Evolutionary conservation across 2,329 filamentous ascomycete species (phyloP).

Genomic region (Fusarium verrucosum): DNA sequence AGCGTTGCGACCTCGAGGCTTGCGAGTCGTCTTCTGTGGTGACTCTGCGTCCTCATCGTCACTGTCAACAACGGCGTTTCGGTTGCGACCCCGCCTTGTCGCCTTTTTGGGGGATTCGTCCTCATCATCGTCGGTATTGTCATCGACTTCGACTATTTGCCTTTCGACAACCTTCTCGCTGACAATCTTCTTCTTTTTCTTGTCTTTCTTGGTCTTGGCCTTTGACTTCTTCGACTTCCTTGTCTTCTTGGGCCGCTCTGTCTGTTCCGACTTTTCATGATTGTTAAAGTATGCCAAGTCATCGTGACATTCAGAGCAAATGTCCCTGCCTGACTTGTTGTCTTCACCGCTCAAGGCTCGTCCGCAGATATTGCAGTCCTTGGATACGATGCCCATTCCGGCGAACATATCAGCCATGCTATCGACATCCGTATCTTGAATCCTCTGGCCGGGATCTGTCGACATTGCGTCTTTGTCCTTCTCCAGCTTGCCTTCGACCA

Average conservation of each 20-base stretch:
- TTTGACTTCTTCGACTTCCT: conserved; percentile 29
- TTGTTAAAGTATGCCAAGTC: conserved; percentile 74
- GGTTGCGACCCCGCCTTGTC: conserved; percentile 22
- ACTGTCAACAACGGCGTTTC: conserved; percentile 30
- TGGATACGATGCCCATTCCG: conserved; percentile 79
- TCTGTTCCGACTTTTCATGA: conserved; percentile 55
- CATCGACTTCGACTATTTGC: conserved; percentile 25
- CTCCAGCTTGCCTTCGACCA: conserved; percentile 85
- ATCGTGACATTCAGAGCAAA: conserved; percentile 77
- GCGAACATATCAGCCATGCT: conserved; percentile 87
- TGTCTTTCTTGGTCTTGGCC: conserved; percentile 31
- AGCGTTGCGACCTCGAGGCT: conserved; percentile 62
- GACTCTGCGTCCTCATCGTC: conserved; percentile 31
- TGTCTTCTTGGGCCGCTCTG: conserved; percentile 49
- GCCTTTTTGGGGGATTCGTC: conserved; percentile 31
- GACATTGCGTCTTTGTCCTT: conserved; percentile 87
- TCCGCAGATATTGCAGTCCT: conserved; percentile 86
- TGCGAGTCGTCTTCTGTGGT: conserved; percentile 43
- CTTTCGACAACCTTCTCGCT: conserved; percentile 29
- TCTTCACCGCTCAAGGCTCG: conserved; percentile 67
- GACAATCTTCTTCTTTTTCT: conserved; percentile 26
- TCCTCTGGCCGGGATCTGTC: conserved; percentile 65
- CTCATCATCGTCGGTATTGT: conserved; percentile 37
- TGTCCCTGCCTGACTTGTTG: conserved; percentile 53
- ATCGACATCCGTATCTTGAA: conserved; percentile 74